Percentiles rank a stretch among this genome's conserved stretches.
phyloP scores from a whole-genome alignment of 768 basidiomycete species.

The Auricularia heimuer region DNA sequence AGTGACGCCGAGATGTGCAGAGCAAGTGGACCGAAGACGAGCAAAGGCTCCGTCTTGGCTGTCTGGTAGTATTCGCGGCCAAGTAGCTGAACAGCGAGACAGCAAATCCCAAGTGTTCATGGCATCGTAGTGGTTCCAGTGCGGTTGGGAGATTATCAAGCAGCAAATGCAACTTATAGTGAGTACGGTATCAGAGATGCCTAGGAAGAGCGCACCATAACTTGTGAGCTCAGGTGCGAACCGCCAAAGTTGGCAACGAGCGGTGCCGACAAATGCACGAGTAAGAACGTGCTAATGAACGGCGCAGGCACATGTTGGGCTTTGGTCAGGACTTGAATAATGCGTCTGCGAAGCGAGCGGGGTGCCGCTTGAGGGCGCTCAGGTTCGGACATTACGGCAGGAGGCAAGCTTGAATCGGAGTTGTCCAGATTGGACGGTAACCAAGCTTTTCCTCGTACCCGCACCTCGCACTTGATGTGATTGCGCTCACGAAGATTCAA shows the following conservation, averaged over 20 bases:
- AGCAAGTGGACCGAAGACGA: conserved; percentile 57
- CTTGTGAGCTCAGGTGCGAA: conserved; percentile 52
- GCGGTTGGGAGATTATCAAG: no score
- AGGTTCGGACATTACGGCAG: not conserved
- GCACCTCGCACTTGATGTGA: no score
- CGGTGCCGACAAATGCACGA: conserved; percentile 75
- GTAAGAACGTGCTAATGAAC: conserved; percentile 65
- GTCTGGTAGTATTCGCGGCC: conserved; percentile 85
- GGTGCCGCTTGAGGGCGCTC: not conserved
- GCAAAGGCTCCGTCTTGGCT: conserved; percentile 45
- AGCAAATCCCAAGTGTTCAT: not conserved
- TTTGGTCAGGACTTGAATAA: conserved; percentile 35
- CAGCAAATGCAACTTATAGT: no score
- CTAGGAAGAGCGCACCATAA: conserved; percentile 46
- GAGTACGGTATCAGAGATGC: no score
- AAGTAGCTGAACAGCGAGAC: conserved; percentile 41
- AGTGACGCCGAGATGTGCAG: conserved; percentile 51
- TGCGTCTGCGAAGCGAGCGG: conserved; percentile 15
- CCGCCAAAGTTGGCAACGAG: conserved; percentile 63
- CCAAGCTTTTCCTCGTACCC: no score
- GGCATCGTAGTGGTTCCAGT: no score
- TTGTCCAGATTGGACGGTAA: no score
- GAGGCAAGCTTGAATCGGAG: no score
- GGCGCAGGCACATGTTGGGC: conserved; percentile 62
- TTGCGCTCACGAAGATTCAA: no score